A percentile compares a stretch with the other conserved stretches of the same genome.
Evolutionary conservation across 2,329 filamentous ascomycete genomes (phyloP).

Genomic region (Botrytis deweyae): DNA sequence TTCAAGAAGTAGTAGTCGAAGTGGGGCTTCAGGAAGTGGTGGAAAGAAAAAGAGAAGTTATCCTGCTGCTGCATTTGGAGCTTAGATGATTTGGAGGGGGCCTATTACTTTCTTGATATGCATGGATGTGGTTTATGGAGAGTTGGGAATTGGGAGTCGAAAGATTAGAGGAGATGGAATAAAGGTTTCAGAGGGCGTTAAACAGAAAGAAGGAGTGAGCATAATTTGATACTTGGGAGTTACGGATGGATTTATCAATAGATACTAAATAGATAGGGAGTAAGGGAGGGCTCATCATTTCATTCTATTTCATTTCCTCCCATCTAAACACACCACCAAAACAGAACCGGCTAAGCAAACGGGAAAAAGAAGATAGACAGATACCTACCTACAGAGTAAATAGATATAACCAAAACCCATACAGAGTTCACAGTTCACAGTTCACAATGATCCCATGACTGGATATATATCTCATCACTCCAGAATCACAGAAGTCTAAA

Average conservation of each 20-base stretch:
- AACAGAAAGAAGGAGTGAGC: neutral
- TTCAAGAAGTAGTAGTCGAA: constrained; percentile 54
- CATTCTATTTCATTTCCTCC: neutral
- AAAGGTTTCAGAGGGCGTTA: neutral
- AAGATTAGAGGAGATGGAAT: neutral
- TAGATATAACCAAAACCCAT: neutral
- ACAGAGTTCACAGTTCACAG: no score
- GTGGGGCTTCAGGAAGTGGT: constrained; percentile 43
- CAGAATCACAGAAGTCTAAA: no score
- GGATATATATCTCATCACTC: no score
- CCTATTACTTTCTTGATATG: neutral
- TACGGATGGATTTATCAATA: neutral
- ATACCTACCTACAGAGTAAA: neutral
- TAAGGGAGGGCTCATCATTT: neutral
- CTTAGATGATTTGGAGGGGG: neutral
- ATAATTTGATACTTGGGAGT: neutral
- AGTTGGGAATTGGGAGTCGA: neutral
- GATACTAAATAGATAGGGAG: neutral
- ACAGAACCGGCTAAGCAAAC: neutral
- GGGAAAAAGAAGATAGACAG: neutral
- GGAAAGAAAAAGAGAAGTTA: constrained; percentile 61
- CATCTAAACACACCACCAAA: neutral
- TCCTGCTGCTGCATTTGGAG: constrained; percentile 60
- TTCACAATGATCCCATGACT: no score
- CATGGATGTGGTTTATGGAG: neutral